phyloP scores from a whole-genome alignment of 495 filamentous ascomycete species.

The Aspergillus coremiiformis region DNA sequence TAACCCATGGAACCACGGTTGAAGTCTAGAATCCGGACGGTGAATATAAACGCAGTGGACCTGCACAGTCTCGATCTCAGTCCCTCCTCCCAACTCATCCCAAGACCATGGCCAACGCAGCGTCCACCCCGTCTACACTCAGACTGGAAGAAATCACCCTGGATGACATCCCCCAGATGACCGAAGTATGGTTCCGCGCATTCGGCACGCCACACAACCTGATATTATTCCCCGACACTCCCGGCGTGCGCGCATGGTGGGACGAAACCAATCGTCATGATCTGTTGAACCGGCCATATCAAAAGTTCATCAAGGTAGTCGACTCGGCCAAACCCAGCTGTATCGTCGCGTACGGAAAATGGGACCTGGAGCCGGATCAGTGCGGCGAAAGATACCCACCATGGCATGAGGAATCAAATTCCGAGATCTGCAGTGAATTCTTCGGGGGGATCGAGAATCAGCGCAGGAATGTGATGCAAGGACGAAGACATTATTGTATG shows the following conservation, averaged over 20 bases:
- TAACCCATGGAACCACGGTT: too few species aligned
- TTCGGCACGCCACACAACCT: constrained; percentile 13
- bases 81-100: too few species aligned
- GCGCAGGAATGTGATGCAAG: constrained; percentile 5
- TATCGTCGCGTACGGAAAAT: constrained; percentile 17
- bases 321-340: neutral
- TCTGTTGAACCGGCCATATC: constrained; percentile 16
- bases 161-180: neutral
- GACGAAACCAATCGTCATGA: constrained; percentile 8
- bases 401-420: constrained; percentile 11
- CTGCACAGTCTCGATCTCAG: too few species aligned
- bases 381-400: constrained; percentile 7
- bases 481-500: constrained; percentile 14
- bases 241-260: constrained; percentile 16
- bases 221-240: constrained; percentile 17
- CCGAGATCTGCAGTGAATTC: constrained; percentile 3
- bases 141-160: neutral
- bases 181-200: neutral
- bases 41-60: too few species aligned
- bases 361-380: constrained; percentile 10
- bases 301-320: constrained; percentile 16
- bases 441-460: constrained; percentile 8
- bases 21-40: too few species aligned
- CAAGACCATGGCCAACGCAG: neutral
- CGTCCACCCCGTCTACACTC: neutral